phyloP scores from a whole-genome alignment of 305 asterid species.

The Solanum hybrid region DNA sequence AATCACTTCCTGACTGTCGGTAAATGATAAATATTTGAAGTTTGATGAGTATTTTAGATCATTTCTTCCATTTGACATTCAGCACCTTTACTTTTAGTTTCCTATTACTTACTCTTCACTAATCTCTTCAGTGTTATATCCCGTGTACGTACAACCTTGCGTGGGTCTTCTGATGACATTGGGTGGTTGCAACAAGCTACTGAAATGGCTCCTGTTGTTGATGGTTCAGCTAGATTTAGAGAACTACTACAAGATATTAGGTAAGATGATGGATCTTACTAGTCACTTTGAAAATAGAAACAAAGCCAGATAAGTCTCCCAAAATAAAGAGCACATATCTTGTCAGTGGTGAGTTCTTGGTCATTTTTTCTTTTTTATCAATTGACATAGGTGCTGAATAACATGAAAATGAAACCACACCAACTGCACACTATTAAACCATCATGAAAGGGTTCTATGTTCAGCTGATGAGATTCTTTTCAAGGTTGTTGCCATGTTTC shows the following conservation, averaged over 20 bases:
- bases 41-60: neutral
- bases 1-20: neutral
- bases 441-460: neutral
- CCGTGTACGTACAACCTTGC: constrained; percentile 49
- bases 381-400: neutral
- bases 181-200: constrained; percentile 82
- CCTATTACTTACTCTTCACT: neutral
- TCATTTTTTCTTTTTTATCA: neutral
- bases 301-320: neutral
- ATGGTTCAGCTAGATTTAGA: constrained; percentile 72
- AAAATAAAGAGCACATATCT: neutral
- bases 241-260: constrained; percentile 64
- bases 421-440: neutral
- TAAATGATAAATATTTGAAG: neutral
- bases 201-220: constrained; percentile 63
- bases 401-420: neutral
- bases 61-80: constrained; percentile 1
- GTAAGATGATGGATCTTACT: constrained; percentile 23
- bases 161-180: constrained; percentile 80
- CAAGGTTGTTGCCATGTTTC: neutral
- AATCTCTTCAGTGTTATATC: constrained; percentile 33
- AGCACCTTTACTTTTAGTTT: constrained; percentile 4
- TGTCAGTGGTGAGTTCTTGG: neutral
- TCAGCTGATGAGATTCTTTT: neutral
- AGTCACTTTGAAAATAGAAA: neutral